Evolutionary conservation across 208 protist genomes (phyloP), one percentile per base, ranked within the genome.

Genomic region (Trypanosoma congolense): DNA sequence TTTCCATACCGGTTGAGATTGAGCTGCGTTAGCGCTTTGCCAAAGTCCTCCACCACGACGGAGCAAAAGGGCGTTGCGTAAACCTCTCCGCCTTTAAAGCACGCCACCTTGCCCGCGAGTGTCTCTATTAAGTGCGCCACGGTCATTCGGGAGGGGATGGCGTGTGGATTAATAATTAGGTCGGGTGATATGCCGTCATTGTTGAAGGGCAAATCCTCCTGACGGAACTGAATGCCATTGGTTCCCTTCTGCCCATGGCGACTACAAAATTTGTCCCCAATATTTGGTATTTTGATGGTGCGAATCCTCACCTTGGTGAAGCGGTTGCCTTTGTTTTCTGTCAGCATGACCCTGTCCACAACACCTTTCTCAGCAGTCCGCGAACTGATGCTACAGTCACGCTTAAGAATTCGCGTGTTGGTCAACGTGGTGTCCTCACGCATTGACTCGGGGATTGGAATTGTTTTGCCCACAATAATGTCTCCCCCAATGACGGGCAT

Each of bases 81-180:
- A 45, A 89, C 92, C 52, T 96, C 77, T 24, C 75, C 59, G 30
- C 92, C 96, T n/a, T 76, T 72, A 16, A 73, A 78, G 48, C 21
- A 77, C 35, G 51, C 76, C 59, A 74, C 65, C n/a, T 44, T 87
- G 98, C 93, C 91, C 3, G 95, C 67, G 0, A 99, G 64, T 47
- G 93, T 97, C 65, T 99, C 98, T 36, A 88, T 80, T 10, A 96
- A 43, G 25, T 99, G 96, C 18, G 96, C 97, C 61, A 99, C 95
- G 12, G 98, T 99, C 98, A 99, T 99, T 61, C 98, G 93, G 18
- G 92, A 98, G 4, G 98, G 97, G 68, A 99, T 97, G 65, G 96
- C 97, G 62, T 99, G 97, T 21, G 98, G 98, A 73, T 99, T 99
- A 38, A 99, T 93, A 65, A 99, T 98, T 46, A 99, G 95, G 77